Evolutionary conservation across 768 basidiomycete species (phyloP).

Genomic region (Collybiopsis confluens): DNA sequence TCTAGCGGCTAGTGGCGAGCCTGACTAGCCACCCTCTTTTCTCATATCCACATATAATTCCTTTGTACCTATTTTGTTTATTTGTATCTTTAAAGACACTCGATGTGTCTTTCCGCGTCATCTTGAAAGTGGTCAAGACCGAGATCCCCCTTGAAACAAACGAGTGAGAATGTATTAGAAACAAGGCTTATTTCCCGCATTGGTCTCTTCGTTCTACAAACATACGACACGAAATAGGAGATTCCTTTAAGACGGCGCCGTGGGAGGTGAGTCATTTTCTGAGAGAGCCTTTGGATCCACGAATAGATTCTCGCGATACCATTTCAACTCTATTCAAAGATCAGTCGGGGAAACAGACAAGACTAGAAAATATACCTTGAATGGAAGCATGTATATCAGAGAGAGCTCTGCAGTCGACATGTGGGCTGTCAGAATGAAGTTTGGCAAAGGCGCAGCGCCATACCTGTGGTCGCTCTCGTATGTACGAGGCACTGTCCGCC

Average conservation of each 20-base stretch:
- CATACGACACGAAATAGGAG: not conserved
- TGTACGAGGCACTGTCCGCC: conserved; percentile 9
- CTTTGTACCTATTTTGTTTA: too few relatives aligned
- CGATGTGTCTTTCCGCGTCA: too few relatives aligned
- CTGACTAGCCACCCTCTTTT: too few relatives aligned
- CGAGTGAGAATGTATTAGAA: too few relatives aligned
- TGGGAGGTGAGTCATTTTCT: not conserved
- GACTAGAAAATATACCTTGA: conserved; percentile 37
- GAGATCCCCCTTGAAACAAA: too few relatives aligned
- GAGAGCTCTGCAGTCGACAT: conserved; percentile 53
- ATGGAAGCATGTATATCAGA: conserved; percentile 82
- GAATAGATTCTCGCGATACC: conserved; percentile 78
- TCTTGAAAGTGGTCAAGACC: too few relatives aligned
- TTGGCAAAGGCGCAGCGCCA: too few relatives aligned
- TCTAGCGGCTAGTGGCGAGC: too few relatives aligned
- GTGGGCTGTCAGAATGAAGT: too few relatives aligned
- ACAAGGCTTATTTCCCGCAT: too few relatives aligned
- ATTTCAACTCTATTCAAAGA: conserved; percentile 57
- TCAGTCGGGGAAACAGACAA: not conserved
- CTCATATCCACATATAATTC: too few relatives aligned
- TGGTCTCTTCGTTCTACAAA: too few relatives aligned
- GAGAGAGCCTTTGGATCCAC: conserved; percentile 24
- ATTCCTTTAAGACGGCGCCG: not conserved
- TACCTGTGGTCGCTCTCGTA: conserved; percentile 56
- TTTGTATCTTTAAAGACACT: not conserved